phyloP scores from a whole-genome alignment of 2,329 filamentous ascomycete species.

The Monilinia fructigena region DNA sequence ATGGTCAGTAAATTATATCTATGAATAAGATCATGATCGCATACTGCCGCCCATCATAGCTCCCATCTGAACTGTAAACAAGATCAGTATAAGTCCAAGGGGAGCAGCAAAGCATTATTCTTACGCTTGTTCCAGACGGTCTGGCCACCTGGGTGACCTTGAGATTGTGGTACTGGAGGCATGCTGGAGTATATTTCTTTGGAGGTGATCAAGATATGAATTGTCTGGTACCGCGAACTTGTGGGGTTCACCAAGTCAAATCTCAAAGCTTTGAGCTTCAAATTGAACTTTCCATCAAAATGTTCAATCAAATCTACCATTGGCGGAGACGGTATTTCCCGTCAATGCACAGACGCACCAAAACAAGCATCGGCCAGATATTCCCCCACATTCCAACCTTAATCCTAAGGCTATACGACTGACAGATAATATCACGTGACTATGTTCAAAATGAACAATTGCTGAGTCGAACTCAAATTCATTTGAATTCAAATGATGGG shows the following conservation, averaged over 20 bases:
- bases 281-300: background rate
- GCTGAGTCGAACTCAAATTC: too few species aligned
- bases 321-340: constrained; percentile 6
- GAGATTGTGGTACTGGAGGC: constrained; percentile 22
- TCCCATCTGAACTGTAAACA: constrained; percentile 86
- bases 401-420: background rate
- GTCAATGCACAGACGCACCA: background rate
- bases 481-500: too few species aligned
- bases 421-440: background rate
- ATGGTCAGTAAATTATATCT: constrained; percentile 15
- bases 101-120: constrained; percentile 4
- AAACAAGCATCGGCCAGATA: too few species aligned
- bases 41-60: constrained; percentile 97
- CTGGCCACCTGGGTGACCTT: constrained; percentile 22
- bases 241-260: constrained; percentile 1
- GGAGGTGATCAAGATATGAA: background rate
- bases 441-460: too few species aligned
- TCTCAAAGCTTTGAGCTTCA: background rate
- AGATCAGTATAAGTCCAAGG: constrained; percentile 38
- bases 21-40: constrained; percentile 43
- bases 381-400: background rate
- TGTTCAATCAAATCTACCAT: constrained; percentile 7
- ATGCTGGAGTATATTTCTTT: constrained; percentile 2
- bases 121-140: constrained; percentile 23
- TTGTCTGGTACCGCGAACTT: background rate